phyloP scores from a whole-genome alignment of 495 filamentous ascomycete species.

The Tuber melanosporum region DNA sequence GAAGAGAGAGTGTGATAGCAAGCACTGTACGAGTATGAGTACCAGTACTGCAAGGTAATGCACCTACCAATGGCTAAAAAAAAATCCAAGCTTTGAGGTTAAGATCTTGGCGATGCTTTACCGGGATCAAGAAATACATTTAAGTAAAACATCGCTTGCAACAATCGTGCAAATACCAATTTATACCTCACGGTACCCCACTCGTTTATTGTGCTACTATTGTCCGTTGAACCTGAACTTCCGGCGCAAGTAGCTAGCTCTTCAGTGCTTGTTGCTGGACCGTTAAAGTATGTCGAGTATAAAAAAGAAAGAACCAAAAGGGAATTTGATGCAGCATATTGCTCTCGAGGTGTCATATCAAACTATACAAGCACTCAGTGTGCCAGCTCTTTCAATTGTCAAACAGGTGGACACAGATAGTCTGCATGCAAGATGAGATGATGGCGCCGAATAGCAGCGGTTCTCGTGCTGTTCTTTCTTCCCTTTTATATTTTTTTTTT shows the following conservation, averaged over 20 bases:
- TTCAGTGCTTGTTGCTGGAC: neutral
- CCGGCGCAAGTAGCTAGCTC: neutral
- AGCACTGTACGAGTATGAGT: neutral
- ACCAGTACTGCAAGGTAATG: neutral
- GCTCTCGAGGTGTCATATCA: neutral
- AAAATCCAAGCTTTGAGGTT: neutral
- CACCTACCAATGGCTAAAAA: neutral
- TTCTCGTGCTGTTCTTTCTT: conserved; percentile 1
- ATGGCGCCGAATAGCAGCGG: neutral
- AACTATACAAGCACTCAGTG: neutral
- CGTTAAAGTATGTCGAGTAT: neutral
- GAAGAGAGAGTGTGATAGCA: neutral
- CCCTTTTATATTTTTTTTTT: conserved; percentile 1
- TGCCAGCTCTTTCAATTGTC: neutral
- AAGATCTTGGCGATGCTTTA: neutral
- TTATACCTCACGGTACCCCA: neutral
- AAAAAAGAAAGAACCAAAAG: neutral
- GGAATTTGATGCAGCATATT: neutral
- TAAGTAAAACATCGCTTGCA: neutral
- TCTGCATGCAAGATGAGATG: conserved; percentile 3
- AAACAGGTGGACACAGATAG: neutral
- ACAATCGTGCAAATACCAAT: neutral
- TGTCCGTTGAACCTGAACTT: neutral
- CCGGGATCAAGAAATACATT: neutral
- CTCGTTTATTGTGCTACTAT: neutral